Evolutionary conservation across 2,329 filamentous ascomycete genomes (phyloP).

Genomic region (Cladosporium austrohemisphaericum): DNA sequence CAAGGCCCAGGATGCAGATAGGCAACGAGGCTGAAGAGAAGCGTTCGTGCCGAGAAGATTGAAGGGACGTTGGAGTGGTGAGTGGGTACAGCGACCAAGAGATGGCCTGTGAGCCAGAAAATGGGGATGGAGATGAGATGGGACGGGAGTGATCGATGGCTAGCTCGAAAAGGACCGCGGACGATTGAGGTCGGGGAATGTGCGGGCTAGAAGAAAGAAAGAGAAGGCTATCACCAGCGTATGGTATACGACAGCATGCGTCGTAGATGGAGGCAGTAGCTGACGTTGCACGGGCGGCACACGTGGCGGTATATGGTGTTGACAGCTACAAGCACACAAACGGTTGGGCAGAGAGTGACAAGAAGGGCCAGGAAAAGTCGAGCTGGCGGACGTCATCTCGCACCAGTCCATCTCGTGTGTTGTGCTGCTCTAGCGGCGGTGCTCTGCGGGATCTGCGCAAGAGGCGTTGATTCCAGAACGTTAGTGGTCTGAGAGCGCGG

Average conservation of each 20-base stretch:
- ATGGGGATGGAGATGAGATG: slow-evolving; percentile 4
- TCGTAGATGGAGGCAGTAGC: not conserved
- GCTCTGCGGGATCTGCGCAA: slow-evolving; percentile 5
- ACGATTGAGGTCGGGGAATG: not conserved
- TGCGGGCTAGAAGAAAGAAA: not conserved
- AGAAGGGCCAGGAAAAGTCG: not conserved
- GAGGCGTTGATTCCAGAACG: slow-evolving; percentile 9
- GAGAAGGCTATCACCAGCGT: not conserved
- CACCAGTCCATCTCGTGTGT: not conserved
- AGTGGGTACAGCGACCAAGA: slow-evolving; percentile 2
- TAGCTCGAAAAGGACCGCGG: not conserved
- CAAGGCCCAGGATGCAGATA: not conserved
- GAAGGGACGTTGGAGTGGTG: slow-evolving; percentile 4
- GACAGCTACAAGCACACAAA: not conserved
- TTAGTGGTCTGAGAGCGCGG: too few relatives aligned
- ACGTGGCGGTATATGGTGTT: slow-evolving; percentile 4
- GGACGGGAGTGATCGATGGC: slow-evolving; percentile 4
- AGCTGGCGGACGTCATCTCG: slow-evolving; percentile 11
- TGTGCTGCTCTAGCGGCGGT: not conserved
- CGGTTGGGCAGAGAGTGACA: slow-evolving; percentile 5
- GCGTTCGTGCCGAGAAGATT: too few relatives aligned
- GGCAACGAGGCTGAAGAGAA: not conserved
- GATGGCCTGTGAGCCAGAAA: not conserved
- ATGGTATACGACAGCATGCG: not conserved
- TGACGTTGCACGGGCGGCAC: not conserved